Conservation (phyloP, 192 early-diverging fungal genomes). For the Umbelopsis ramanniana region DNA sequence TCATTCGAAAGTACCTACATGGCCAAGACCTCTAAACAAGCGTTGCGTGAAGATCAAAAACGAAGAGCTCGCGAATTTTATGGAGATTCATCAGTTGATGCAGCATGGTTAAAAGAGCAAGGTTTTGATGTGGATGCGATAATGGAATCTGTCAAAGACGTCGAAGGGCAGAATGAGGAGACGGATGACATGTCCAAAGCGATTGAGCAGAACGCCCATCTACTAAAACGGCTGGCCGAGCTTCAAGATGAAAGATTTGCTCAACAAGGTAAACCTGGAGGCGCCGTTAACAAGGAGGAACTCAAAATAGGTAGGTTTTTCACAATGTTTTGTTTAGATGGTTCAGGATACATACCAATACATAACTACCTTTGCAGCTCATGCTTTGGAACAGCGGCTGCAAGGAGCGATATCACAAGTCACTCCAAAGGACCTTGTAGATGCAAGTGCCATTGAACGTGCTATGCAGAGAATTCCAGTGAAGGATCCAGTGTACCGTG, state of each 20-base stretch:
- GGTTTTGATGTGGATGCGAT: constrained; percentile 33
- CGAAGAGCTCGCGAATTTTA: constrained; percentile 16
- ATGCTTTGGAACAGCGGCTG: constrained; percentile 22
- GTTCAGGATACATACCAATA: no score
- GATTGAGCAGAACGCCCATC: constrained; percentile 45
- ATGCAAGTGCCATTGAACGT: constrained; percentile 40
- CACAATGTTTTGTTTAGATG: no score
- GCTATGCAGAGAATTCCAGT: constrained; percentile 46
- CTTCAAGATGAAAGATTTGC: constrained; percentile 55
- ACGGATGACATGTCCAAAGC: constrained; percentile 23
- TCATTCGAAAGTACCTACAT: constrained; percentile 48
- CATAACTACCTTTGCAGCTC: neutral
- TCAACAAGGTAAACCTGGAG: constrained; percentile 31
- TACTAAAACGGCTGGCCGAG: constrained; percentile 43
- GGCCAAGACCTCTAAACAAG: constrained; percentile 33
- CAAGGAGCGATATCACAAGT: constrained; percentile 34
- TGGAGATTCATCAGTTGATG: constrained; percentile 14
- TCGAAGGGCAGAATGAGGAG: neutral
- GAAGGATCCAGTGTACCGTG: constrained; percentile 49
- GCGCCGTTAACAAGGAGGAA: constrained; percentile 33
- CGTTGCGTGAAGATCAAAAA: constrained; percentile 24
- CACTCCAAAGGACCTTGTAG: constrained; percentile 42
- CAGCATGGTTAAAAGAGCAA: constrained; percentile 31
- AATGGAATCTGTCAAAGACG: constrained; percentile 1
- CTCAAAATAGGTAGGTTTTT: constrained; percentile 46